These are phyloP conservation scores for Canna indica DNA, from an alignment of 176 grass and related monocot genomes.

Conservation along the genomic window DNA sequence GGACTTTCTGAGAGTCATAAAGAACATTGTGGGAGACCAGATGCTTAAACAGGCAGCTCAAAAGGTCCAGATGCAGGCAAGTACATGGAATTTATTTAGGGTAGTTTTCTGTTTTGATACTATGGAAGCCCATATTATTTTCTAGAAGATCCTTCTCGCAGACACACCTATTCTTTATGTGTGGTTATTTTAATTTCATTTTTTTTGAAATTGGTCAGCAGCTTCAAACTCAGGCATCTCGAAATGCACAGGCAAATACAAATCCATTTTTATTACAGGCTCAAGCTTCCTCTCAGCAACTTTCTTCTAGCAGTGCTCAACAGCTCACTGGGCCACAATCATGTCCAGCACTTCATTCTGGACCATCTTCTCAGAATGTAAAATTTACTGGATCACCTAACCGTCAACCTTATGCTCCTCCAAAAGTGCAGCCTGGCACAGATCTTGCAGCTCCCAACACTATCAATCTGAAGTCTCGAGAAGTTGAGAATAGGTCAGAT, in stretches of 20 bases:
- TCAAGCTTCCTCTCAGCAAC: conserved; percentile 62
- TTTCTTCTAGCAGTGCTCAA: conserved; percentile 34
- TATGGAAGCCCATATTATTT: background rate
- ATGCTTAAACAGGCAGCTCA: conserved; percentile 85
- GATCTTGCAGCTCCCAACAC: conserved; percentile 22
- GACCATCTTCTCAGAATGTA: conserved; percentile 19
- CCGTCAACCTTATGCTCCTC: conserved; percentile 25
- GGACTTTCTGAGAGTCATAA: conserved; percentile 81
- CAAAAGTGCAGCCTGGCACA: conserved; percentile 38
- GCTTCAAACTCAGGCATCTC: conserved; percentile 41
- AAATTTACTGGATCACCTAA: conserved; percentile 11
- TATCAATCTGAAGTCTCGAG: conserved; percentile 31
- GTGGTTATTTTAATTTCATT: background rate
- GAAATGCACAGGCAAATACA: conserved; percentile 38
- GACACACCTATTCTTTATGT: background rate
- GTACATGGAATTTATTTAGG: conserved; percentile 6
- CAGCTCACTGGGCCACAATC: conserved; percentile 24
- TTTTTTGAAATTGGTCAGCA: conserved; percentile 30
- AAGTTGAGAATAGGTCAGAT: conserved; percentile 34
- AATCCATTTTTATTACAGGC: conserved; percentile 42
- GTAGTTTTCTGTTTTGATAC: background rate
- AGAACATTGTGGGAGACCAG: conserved; percentile 94
- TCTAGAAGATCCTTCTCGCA: background rate
- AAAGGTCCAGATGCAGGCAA: conserved; percentile 80
- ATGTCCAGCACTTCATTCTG: conserved; percentile 11